These are phyloP conservation scores for Musa troglodytarum DNA, from an alignment of 176 grass and related monocot species.

Conservation along the genomic window DNA sequence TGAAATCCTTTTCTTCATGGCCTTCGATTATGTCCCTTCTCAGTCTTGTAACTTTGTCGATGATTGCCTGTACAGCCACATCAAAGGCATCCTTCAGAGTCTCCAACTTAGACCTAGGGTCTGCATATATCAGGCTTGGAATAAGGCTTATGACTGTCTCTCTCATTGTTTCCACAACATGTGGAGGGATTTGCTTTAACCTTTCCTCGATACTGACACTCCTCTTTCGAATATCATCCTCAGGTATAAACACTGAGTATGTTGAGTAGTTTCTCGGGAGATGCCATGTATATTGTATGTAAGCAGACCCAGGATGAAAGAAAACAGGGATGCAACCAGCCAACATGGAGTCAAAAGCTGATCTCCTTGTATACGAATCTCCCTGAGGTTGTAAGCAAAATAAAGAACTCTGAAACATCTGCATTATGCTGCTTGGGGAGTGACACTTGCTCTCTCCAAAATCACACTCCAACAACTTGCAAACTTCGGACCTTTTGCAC, in stretches of 20 bases:
- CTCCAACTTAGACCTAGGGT: constrained; percentile 84
- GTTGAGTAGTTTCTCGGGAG: constrained; percentile 83
- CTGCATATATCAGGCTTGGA: constrained; percentile 79
- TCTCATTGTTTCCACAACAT: constrained; percentile 54
- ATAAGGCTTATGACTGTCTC: constrained; percentile 90
- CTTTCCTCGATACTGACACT: constrained; percentile 66
- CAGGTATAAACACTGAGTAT: constrained; percentile 91
- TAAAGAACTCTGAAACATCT: constrained; percentile 92
- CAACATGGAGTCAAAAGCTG: constrained; percentile 86
- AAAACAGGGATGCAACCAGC: constrained; percentile 97
- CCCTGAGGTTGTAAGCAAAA: constrained; percentile 97
- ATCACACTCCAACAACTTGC: constrained; percentile 85
- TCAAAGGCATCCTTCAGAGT: constrained; percentile 84
- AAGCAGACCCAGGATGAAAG: constrained; percentile 95
- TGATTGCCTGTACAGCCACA: constrained; percentile 69
- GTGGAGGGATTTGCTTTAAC: constrained; percentile 48
- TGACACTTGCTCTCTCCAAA: constrained; percentile 95
- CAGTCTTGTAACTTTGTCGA: constrained; percentile 68
- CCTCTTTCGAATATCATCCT: constrained; percentile 48
- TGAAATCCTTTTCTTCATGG: constrained; percentile 64
- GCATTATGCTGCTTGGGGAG: constrained; percentile 80
- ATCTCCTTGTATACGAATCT: constrained; percentile 89
- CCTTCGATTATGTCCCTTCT: constrained; percentile 63
- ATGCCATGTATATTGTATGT: constrained; percentile 91
- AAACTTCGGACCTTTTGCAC: constrained; percentile 60